A percentile compares a stretch with the other conserved stretches of the same genome.
Conservation (phyloP, 1,284 basidiomycete species). For the Cryptococcus sp. region DNA sequence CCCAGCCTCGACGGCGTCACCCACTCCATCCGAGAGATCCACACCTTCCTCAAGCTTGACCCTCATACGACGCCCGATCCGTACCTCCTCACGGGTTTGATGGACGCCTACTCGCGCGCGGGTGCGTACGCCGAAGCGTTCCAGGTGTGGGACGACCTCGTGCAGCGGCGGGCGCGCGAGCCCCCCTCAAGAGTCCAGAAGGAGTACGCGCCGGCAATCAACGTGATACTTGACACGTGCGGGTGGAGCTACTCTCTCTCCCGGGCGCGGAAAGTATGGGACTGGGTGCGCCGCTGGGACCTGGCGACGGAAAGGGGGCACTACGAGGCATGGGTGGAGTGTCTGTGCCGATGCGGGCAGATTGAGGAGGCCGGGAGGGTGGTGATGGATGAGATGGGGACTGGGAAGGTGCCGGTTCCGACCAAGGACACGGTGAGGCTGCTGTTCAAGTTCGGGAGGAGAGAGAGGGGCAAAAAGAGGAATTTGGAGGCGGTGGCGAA, state of each 20-base stretch:
- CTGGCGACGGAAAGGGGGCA: conserved; percentile 57
- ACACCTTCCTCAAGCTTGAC: conserved; percentile 75
- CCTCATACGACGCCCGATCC: conserved; percentile 69
- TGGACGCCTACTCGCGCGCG: conserved; percentile 81
- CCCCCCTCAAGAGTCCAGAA: conserved; percentile 46
- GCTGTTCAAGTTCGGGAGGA: conserved; percentile 47
- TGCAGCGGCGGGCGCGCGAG: conserved; percentile 53
- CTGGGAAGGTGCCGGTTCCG: conserved; percentile 15
- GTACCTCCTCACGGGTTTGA: conserved; percentile 77
- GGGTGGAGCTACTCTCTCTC: conserved; percentile 59
- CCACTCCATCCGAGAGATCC: conserved; percentile 61
- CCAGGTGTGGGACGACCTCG: conserved; percentile 74
- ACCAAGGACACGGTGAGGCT: conserved; percentile 43
- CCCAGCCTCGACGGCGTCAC: conserved; percentile 5
- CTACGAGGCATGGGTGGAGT: conserved; percentile 82
- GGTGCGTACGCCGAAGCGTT: conserved; percentile 67
- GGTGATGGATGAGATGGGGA: conserved; percentile 63
- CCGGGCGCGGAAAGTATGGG: conserved; percentile 58
- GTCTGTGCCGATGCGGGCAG: conserved; percentile 67
- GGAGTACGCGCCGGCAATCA: conserved; percentile 63
- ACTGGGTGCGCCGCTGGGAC: conserved; percentile 55
- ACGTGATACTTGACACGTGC: conserved; percentile 80
- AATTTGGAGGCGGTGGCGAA: conserved; percentile 3
- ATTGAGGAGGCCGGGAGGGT: conserved; percentile 67
- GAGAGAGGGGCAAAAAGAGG: conserved; percentile 11